Percentiles rank a stretch among this genome's conserved stretches.
These are phyloP conservation scores for Paraurostyla sp. DNA, from an alignment of 73 alveolate genomes.

Conservation along the genomic window DNA sequence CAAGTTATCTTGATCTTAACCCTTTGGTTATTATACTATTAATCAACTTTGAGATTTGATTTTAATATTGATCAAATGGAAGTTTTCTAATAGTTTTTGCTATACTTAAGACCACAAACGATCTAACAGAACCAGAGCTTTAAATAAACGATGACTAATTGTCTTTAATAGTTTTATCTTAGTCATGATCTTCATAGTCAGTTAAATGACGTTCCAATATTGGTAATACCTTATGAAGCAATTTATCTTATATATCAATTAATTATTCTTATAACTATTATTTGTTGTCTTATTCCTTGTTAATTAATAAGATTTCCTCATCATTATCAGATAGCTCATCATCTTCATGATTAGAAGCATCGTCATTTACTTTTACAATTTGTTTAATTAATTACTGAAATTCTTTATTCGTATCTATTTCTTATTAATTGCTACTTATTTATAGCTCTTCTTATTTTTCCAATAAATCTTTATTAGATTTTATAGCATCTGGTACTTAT, in stretches of 20 bases:
- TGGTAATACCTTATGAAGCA: conserved; percentile 46
- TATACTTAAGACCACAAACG: conserved; percentile 64
- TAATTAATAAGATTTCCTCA: not conserved
- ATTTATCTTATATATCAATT: conserved; percentile 7
- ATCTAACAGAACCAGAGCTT: conserved; percentile 43
- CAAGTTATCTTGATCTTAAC: conserved; percentile 9
- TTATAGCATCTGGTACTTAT: conserved; percentile 57
- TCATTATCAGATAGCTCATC: too few relatives aligned
- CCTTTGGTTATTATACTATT: conserved; percentile 40
- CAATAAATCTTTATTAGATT: too few relatives aligned
- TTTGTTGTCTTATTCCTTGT: not conserved
- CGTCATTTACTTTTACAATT: too few relatives aligned
- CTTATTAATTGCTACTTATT: too few relatives aligned
- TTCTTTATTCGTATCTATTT: too few relatives aligned
- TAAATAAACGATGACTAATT: not conserved
- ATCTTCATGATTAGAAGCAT: too few relatives aligned
- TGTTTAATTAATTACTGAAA: too few relatives aligned
- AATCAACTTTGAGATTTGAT: conserved; percentile 29
- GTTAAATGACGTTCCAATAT: conserved; percentile 42
- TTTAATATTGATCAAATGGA: conserved; percentile 14
- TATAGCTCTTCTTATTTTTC: too few relatives aligned
- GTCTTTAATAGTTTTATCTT: not conserved
- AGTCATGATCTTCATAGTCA: not conserved
- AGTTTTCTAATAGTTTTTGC: conserved; percentile 34
- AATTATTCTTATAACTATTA: not conserved